A percentile compares a stretch with the other conserved stretches of the same genome.
These are phyloP conservation scores for Puccinia horiana DNA, from an alignment of 1,284 basidiomycete genomes.

Conservation along the genomic window DNA sequence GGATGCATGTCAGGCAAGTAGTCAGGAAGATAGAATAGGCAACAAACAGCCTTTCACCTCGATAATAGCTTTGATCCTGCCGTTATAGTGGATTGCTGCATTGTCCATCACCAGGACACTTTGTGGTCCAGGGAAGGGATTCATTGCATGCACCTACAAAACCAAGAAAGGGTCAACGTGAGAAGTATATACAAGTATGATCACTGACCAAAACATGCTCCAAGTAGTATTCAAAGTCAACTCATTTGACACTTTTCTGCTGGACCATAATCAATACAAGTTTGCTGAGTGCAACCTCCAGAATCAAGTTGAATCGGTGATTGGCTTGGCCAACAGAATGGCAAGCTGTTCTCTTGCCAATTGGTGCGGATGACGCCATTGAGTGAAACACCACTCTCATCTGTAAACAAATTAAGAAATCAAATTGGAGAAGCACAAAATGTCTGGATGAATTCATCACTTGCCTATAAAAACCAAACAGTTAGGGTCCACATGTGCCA, in stretches of 20 bases:
- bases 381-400: constrained; percentile 6
- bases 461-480: not conserved
- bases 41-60: constrained; percentile 9
- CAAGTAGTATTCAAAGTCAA: constrained; percentile 17
- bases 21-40: not conserved
- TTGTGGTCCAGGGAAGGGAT: not conserved
- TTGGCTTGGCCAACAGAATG: not conserved
- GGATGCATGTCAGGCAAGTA: constrained; percentile 26
- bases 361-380: not conserved
- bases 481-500: not conserved
- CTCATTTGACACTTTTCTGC: not conserved
- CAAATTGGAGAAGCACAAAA: too few relatives aligned
- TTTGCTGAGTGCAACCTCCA: not conserved
- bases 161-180: too few relatives aligned
- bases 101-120: constrained; percentile 13
- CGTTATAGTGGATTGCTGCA: not conserved
- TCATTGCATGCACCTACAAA: not conserved
- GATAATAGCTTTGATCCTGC: not conserved
- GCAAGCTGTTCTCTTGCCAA: not conserved
- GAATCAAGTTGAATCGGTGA: constrained; percentile 12
- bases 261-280: not conserved
- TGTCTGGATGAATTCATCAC: not conserved
- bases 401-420: too few relatives aligned
- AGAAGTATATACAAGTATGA: too few relatives aligned
- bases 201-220: constrained; percentile 5